phyloP scores from a whole-genome alignment of 306 rosid genomes.

The Astragalus glycyphyllos region DNA sequence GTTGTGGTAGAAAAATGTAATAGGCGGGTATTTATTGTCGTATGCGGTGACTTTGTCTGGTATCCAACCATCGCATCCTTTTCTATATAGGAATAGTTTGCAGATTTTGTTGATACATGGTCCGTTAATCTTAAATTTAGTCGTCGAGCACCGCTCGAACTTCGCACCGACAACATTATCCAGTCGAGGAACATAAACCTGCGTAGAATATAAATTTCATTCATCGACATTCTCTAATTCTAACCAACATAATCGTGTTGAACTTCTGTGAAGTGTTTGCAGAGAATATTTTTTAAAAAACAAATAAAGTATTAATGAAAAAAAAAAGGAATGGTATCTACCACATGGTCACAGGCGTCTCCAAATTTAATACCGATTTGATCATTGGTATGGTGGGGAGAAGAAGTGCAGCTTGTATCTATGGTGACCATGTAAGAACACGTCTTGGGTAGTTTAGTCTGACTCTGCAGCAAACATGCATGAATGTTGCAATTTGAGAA shows the following conservation, averaged over 20 bases:
- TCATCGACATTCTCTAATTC: too few relatives aligned
- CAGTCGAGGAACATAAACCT: conserved; percentile 62
- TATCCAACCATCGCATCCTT: conserved; percentile 72
- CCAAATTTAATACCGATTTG: conserved; percentile 69
- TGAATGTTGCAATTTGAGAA: too few relatives aligned
- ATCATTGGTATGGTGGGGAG: conserved; percentile 70
- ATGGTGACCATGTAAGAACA: conserved; percentile 67
- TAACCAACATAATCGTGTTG: too few relatives aligned
- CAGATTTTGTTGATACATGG: conserved; percentile 61
- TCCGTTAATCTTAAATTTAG: conserved; percentile 52
- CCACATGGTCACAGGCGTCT: conserved; percentile 82
- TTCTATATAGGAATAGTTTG: conserved; percentile 54
- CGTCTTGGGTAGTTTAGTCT: conserved; percentile 26
- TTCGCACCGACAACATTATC: conserved; percentile 52
- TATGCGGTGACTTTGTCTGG: conserved; percentile 54
- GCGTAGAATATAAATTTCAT: neutral
- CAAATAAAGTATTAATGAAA: too few relatives aligned
- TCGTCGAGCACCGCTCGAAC: conserved; percentile 56
- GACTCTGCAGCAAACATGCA: conserved; percentile 42
- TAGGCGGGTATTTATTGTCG: conserved; percentile 42
- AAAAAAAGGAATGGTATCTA: conserved; percentile 47
- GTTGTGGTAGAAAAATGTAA: conserved; percentile 44
- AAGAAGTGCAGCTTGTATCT: conserved; percentile 72
- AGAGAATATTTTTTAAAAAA: too few relatives aligned
- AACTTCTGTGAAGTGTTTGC: too few relatives aligned